Percentiles rank a stretch among this genome's conserved stretches.
These are phyloP conservation scores for Daedaleopsis sinensis DNA, from an alignment of 768 basidiomycete genomes.

Conservation along the genomic window DNA sequence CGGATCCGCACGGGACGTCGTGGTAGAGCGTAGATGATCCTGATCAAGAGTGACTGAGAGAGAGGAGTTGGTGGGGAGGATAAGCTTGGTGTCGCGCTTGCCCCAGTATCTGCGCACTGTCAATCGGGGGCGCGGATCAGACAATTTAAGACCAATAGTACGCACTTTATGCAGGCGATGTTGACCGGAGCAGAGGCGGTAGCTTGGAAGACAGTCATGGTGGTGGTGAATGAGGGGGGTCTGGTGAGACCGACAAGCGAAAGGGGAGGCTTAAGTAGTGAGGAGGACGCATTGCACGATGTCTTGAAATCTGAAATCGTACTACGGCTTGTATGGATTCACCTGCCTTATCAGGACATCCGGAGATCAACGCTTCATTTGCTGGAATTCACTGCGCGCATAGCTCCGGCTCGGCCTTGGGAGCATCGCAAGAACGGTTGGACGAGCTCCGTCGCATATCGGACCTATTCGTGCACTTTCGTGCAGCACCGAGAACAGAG, in stretches of 20 bases:
- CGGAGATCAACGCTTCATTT: constrained; percentile 10
- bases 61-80: constrained; percentile 96
- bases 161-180: constrained; percentile 96
- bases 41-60: constrained; percentile 98
- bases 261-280: constrained; percentile 18
- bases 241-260: background rate
- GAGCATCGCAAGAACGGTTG: background rate
- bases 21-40: constrained; percentile 93
- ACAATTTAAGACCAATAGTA: constrained; percentile 11
- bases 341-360: constrained; percentile 11
- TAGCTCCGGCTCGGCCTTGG: too few relatives aligned
- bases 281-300: constrained; percentile 23
- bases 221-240: constrained; percentile 23
- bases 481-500: background rate
- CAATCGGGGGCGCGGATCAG: constrained; percentile 3
- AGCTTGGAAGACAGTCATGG: constrained; percentile 74
- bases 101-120: constrained; percentile 85
- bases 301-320: constrained; percentile 28
- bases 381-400: too few relatives aligned
- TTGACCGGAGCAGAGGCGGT: constrained; percentile 94
- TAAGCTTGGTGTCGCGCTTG: constrained; percentile 93
- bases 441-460: background rate
- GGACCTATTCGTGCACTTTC: background rate
- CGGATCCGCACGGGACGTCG: constrained; percentile 84
- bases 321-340: constrained; percentile 22